Evolutionary conservation across 2,329 filamentous ascomycete genomes (phyloP).

Genomic region (Fusarium virguliforme): DNA sequence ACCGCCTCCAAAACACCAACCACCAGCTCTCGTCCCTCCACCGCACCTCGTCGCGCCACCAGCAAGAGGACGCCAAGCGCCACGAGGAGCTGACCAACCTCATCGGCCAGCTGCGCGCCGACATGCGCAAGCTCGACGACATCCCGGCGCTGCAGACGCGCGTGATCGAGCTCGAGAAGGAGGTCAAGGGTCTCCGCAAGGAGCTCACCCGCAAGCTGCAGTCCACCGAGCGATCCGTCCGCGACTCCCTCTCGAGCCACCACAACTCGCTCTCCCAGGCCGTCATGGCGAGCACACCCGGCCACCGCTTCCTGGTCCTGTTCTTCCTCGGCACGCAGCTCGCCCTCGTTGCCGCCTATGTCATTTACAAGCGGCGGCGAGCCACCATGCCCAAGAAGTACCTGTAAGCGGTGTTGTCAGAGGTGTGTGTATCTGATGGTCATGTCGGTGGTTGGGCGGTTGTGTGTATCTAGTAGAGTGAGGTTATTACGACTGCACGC

Average conservation of each 20-base stretch:
- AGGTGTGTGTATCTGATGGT: background rate
- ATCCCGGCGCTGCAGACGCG: conserved; percentile 63
- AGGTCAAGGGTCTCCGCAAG: conserved; percentile 72
- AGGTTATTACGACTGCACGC: conserved; percentile 29
- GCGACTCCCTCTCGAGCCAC: conserved; percentile 68
- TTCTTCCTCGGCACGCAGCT: conserved; percentile 83
- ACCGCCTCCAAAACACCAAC: conserved; percentile 82
- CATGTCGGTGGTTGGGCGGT: background rate
- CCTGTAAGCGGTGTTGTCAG: conserved; percentile 66
- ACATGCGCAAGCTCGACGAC: conserved; percentile 64
- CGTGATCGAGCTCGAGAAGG: conserved; percentile 70
- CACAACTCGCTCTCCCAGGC: conserved; percentile 66
- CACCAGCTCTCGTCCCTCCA: conserved; percentile 78
- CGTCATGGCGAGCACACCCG: conserved; percentile 64
- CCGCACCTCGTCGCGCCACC: conserved; percentile 68
- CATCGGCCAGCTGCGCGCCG: conserved; percentile 64
- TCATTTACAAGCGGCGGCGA: conserved; percentile 85
- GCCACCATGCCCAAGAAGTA: conserved; percentile 91
- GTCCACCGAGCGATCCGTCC: conserved; percentile 68
- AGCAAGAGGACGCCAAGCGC: conserved; percentile 68
- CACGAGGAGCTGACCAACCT: conserved; percentile 69
- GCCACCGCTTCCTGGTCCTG: conserved; percentile 73
- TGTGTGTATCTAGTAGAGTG: conserved; percentile 37
- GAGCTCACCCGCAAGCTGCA: conserved; percentile 63
- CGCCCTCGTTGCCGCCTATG: conserved; percentile 77